Conservation (phyloP, 495 filamentous ascomycete genomes). For the Penicillium salamii region DNA sequence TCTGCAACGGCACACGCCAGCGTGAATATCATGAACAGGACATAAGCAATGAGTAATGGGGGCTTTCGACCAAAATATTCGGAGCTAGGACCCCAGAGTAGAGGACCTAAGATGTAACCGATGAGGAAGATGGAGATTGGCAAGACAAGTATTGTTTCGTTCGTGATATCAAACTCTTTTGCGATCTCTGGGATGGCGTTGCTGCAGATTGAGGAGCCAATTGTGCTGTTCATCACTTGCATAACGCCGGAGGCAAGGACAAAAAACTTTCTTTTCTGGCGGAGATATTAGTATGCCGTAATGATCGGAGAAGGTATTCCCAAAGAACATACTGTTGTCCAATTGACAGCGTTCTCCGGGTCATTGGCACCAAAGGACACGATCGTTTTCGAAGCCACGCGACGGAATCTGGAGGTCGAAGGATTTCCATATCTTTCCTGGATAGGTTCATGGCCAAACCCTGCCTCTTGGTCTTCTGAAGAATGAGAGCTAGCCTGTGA, state of each 20-base stretch:
- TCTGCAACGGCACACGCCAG: conserved; percentile 66
- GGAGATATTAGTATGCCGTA: conserved; percentile 4
- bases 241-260: conserved; percentile 57
- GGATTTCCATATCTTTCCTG: conserved; percentile 30
- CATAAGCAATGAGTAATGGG: conserved; percentile 57
- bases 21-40: conserved; percentile 64
- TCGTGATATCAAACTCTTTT: conserved; percentile 55
- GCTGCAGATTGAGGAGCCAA: conserved; percentile 65
- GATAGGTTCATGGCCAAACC: conserved; percentile 26
- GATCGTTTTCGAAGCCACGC: conserved; percentile 34
- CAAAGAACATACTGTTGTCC: conserved; percentile 29
- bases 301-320: neutral
- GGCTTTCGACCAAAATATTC: conserved; percentile 64
- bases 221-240: conserved; percentile 71
- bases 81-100: conserved; percentile 65
- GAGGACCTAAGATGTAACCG: conserved; percentile 63
- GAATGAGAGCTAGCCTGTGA: conserved; percentile 11
- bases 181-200: conserved; percentile 59
- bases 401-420: conserved; percentile 28
- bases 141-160: conserved; percentile 57
- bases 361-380: conserved; percentile 52
- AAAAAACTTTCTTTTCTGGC: conserved; percentile 52
- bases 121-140: conserved; percentile 73
- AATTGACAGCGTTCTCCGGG: conserved; percentile 66
- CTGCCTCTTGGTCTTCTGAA: conserved; percentile 19